These are phyloP conservation scores for Pythium guiyangense DNA, from an alignment of 352 stramenopile species.

Conservation along the genomic window DNA sequence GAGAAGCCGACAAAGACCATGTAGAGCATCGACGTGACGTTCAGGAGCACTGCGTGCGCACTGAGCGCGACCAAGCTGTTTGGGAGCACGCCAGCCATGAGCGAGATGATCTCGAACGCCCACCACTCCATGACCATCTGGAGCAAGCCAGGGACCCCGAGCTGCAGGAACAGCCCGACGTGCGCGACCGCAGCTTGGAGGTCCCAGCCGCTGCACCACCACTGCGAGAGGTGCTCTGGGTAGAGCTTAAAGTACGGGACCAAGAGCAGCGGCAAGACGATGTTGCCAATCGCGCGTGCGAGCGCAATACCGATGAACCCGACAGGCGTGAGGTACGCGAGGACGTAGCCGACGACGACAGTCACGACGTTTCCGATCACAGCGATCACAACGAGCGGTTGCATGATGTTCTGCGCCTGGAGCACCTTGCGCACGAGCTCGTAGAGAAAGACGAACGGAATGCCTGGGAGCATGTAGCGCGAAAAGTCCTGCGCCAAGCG, in stretches of 20 bases:
- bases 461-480: conserved; percentile 44
- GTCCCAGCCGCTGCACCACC: conserved; percentile 40
- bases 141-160: conserved; percentile 44
- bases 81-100: conserved; percentile 45
- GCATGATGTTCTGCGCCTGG: too few species aligned
- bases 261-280: conserved; percentile 36
- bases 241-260: conserved; percentile 46
- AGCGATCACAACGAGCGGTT: too few species aligned
- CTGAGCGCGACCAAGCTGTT: conserved; percentile 48
- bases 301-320: conserved; percentile 68
- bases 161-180: conserved; percentile 35
- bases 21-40: conserved; percentile 58
- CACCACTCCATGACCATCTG: conserved; percentile 72
- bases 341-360: too few species aligned
- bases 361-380: too few species aligned
- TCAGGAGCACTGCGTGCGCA: conserved; percentile 56
- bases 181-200: conserved; percentile 24
- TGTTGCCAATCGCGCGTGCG: conserved; percentile 40
- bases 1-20: conserved; percentile 58
- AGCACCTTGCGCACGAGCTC: too few species aligned
- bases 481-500: conserved; percentile 49
- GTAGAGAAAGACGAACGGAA: conserved; percentile 74
- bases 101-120: conserved; percentile 59
- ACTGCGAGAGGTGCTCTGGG: conserved; percentile 23
- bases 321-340: too few species aligned